phyloP scores from a whole-genome alignment of 352 stramenopile genomes.

The Phytophthora chlamydospora region DNA sequence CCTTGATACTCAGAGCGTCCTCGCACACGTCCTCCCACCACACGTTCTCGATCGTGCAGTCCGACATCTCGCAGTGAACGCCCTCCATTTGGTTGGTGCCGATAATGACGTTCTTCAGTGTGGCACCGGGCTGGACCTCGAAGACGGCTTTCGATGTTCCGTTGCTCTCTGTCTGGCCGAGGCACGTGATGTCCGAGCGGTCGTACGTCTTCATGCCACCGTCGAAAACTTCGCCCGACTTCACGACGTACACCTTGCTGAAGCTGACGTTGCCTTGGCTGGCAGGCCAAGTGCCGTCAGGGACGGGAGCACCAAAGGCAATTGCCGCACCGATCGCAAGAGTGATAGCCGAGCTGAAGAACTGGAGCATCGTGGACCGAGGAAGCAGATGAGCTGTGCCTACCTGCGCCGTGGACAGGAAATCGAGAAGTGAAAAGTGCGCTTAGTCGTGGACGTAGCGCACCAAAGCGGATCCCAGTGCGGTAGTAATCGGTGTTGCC shows the following conservation, averaged over 20 bases:
- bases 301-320: conserved; percentile 12
- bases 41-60: conserved; percentile 44
- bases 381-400: no score
- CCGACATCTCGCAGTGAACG: conserved; percentile 41
- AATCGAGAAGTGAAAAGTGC: conserved; percentile 4
- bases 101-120: conserved; percentile 60
- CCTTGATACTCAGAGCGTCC: conserved; percentile 48
- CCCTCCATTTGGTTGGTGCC: conserved; percentile 43
- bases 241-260: conserved; percentile 33
- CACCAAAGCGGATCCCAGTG: no score
- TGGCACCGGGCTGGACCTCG: conserved; percentile 36
- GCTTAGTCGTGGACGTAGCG: no score
- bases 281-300: conserved; percentile 24
- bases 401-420: not conserved
- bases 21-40: conserved; percentile 43
- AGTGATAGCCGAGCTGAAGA: not conserved
- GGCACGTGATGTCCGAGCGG: conserved; percentile 39
- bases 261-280: conserved; percentile 31
- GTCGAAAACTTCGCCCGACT: conserved; percentile 45
- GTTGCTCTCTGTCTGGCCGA: conserved; percentile 35
- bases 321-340: conserved; percentile 6
- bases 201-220: conserved; percentile 40
- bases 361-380: conserved; percentile 4
- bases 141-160: conserved; percentile 36
- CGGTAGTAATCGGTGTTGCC: no score